Percentiles rank a stretch among this genome's conserved stretches.
Conservation (phyloP, 768 basidiomycete species). For the Termitomyces sp. region DNA sequence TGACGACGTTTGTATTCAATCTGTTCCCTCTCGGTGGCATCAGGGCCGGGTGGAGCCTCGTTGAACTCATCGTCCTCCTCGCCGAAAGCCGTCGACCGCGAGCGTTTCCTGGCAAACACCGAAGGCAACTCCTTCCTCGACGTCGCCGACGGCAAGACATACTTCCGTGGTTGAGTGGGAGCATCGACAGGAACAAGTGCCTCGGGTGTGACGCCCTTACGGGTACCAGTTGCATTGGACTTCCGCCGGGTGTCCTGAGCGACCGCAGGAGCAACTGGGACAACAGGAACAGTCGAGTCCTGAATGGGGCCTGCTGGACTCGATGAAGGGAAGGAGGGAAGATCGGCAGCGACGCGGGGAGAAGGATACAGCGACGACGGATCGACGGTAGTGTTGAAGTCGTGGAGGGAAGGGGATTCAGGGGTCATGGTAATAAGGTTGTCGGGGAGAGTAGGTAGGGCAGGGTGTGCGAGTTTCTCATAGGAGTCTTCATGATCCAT, state of each 20-base stretch:
- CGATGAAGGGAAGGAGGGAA: constrained; percentile 9
- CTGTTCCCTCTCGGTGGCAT: constrained; percentile 52
- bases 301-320: background rate
- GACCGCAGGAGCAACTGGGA: constrained; percentile 14
- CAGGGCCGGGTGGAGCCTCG: constrained; percentile 30
- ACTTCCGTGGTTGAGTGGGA: constrained; percentile 70
- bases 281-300: constrained; percentile 12
- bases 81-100: constrained; percentile 40
- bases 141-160: constrained; percentile 61
- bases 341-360: constrained; percentile 20
- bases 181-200: constrained; percentile 68
- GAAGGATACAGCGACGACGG: constrained; percentile 31
- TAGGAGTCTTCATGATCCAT: constrained; percentile 15
- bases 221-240: constrained; percentile 56
- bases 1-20: constrained; percentile 78
- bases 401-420: constrained; percentile 40
- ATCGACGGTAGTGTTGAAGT: constrained; percentile 29
- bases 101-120: constrained; percentile 64
- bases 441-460: constrained; percentile 8
- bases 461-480: constrained; percentile 12
- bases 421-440: constrained; percentile 49
- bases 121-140: constrained; percentile 73
- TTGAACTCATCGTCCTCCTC: constrained; percentile 47
- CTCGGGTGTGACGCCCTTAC: constrained; percentile 62
- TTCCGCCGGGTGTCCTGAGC: constrained; percentile 22